These are phyloP conservation scores for Leccinellum luteum DNA, from an alignment of 768 basidiomycete species.

Conservation along the genomic window DNA sequence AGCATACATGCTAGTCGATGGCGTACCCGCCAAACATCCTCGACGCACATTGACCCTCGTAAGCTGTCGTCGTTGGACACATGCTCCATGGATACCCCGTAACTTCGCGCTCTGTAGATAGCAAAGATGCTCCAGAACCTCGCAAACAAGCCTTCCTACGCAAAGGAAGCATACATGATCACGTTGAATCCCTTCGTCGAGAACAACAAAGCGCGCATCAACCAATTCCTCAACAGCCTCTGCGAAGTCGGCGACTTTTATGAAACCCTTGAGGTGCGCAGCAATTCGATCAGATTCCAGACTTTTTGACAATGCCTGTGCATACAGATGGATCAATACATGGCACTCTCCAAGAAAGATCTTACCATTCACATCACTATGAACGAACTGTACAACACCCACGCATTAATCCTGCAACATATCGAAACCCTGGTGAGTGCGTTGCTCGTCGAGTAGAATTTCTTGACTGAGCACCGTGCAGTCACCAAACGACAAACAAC, in stretches of 20 bases:
- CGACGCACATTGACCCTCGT: conserved; percentile 91
- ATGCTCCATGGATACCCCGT: background rate
- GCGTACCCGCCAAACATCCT: conserved; percentile 96
- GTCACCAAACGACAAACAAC: conserved; percentile 98
- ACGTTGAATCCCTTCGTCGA: conserved; percentile 98
- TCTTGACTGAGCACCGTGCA: conserved; percentile 30
- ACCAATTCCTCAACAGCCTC: conserved; percentile 92
- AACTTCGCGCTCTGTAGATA: conserved; percentile 52
- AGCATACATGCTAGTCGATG: conserved; percentile 99
- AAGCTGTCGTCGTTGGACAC: conserved; percentile 15
- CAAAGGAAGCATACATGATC: conserved; percentile 99
- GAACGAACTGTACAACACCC: conserved; percentile 99
- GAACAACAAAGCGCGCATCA: conserved; percentile 97
- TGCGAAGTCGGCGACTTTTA: conserved; percentile 99
- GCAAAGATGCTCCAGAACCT: conserved; percentile 99
- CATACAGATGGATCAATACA: conserved; percentile 96
- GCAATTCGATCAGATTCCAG: background rate
- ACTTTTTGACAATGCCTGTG: background rate
- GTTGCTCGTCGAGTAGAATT: background rate
- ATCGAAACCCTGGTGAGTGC: conserved; percentile 84
- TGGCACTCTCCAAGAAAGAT: conserved; percentile 99
- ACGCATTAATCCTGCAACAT: conserved; percentile 92
- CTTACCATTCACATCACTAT: conserved; percentile 97
- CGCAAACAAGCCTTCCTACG: conserved; percentile 97
- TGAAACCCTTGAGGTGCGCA: conserved; percentile 88